Conservation (phyloP, 1,284 basidiomycete species). For the Ceratobasidium sp. region DNA sequence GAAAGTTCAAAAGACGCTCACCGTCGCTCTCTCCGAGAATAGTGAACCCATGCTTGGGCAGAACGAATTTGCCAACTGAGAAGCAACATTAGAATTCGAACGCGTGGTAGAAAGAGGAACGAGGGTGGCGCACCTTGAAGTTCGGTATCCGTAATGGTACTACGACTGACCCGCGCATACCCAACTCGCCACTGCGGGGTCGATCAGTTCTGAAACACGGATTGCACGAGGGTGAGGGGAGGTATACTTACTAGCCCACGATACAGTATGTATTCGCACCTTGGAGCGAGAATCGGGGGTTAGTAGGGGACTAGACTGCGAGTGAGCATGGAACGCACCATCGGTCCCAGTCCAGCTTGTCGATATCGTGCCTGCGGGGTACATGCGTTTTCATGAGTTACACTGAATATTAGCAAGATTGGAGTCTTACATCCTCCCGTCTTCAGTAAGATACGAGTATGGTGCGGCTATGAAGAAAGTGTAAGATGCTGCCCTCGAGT, state of each 20-base stretch:
- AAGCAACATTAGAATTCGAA: constrained; percentile 49
- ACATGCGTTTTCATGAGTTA: too few species aligned
- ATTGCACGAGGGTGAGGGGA: constrained; percentile 48
- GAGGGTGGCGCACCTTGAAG: neutral
- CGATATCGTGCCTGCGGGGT: constrained; percentile 68
- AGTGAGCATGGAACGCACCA: constrained; percentile 62
- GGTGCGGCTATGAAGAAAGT: constrained; percentile 68
- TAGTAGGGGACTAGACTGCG: neutral
- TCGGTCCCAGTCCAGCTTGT: constrained; percentile 73
- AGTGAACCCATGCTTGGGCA: constrained; percentile 67
- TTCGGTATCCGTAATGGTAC: constrained; percentile 74
- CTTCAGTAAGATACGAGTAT: constrained; percentile 82
- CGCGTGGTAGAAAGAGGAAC: neutral
- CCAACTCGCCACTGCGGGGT: constrained; percentile 52
- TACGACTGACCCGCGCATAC: constrained; percentile 75
- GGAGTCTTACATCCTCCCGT: constrained; percentile 63
- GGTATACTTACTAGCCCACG: constrained; percentile 81
- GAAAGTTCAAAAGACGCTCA: too few species aligned
- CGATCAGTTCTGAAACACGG: constrained; percentile 53
- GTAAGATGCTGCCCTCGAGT: neutral
- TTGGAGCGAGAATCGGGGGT: constrained; percentile 52
- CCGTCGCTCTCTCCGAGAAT: constrained; percentile 62
- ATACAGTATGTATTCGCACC: constrained; percentile 92
- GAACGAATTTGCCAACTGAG: constrained; percentile 82
- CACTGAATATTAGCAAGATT: neutral